Evolutionary conservation across 1,139 yeast species (phyloP), one percentile per base, ranked within the genome.

Genomic region (Lodderomyces elongisporus): DNA sequence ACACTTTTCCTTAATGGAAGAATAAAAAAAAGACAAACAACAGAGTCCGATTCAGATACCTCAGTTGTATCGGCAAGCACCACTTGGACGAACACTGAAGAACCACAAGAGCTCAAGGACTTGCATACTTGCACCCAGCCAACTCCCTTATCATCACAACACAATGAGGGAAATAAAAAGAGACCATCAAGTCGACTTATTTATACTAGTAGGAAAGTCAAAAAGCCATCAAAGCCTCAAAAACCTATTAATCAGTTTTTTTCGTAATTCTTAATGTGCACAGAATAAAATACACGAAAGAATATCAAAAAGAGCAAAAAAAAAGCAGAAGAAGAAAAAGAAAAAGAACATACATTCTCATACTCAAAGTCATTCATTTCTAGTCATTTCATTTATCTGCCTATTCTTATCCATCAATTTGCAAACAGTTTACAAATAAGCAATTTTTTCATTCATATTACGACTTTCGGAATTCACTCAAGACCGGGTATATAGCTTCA

Each of bases 401-500:
- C n/a, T n/a, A n/a, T n/a, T n/a, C n/a, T n/a, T 7, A 20, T 20
- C 9, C 22, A 10, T 8, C 9, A 20, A 20, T 20, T 8, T 20
- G 10, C 22, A 7, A 8, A 20, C 22, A 10, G n/a, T n/a, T 13
- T 29, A 28, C 13, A 3, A 5, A 29, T 12, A 17, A n/a, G 7
- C 4, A 17, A 12, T 4, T 15, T 18, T 13, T 6, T 4, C 6
- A 17, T 12, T 14, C 14, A 14, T 13, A 21, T 31, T 56, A 80
- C 40, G 80, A 78, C 65, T 91, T 91, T 59, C 97, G 80, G 70
- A 91, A 91, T 73, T 91, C 98, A 67, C 94, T 87, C 74, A 91
- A 74, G 62, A 91, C 98, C 34, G 98, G 98, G 62, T 91, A 91
- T 40, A 91, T 91, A 44, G 96, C 94, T 60, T 91, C 98, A 58